These are phyloP conservation scores for Fusarium chlamydosporum DNA, from an alignment of 2,329 filamentous ascomycete genomes.

Conservation along the genomic window DNA sequence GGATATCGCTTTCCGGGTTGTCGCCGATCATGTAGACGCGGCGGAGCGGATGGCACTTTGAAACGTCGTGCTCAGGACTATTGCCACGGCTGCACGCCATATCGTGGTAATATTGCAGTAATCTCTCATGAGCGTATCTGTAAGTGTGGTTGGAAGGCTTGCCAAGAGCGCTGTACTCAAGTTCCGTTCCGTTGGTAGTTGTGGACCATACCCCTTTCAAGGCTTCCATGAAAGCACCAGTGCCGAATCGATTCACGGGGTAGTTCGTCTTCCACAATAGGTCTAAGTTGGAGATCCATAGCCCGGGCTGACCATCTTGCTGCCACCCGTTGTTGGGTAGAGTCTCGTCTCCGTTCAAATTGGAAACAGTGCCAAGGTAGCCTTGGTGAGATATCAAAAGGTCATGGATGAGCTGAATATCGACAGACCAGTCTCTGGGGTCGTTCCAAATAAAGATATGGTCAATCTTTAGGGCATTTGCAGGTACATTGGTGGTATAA, in stretches of 20 bases:
- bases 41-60: slow-evolving; percentile 67
- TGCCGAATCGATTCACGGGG: slow-evolving; percentile 87
- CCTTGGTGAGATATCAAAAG: slow-evolving; percentile 84
- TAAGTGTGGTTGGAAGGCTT: slow-evolving; percentile 87
- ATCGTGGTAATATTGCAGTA: slow-evolving; percentile 66
- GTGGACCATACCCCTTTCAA: slow-evolving; percentile 84
- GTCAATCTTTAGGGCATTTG: slow-evolving; percentile 78
- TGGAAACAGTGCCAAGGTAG: slow-evolving; percentile 82
- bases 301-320: slow-evolving; percentile 80
- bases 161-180: slow-evolving; percentile 79
- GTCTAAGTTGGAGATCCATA: slow-evolving; percentile 94
- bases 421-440: slow-evolving; percentile 94
- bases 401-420: slow-evolving; percentile 87
- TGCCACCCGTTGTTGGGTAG: slow-evolving; percentile 85
- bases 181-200: slow-evolving; percentile 73
- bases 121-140: slow-evolving; percentile 80
- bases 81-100: slow-evolving; percentile 43
- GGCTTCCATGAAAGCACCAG: slow-evolving; percentile 89
- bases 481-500: slow-evolving; percentile 55
- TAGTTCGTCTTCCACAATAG: slow-evolving; percentile 90
- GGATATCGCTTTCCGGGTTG: slow-evolving; percentile 90
- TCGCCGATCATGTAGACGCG: slow-evolving; percentile 96
- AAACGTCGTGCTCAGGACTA: slow-evolving; percentile 23
- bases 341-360: slow-evolving; percentile 74
- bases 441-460: slow-evolving; percentile 96